Percentiles rank a stretch among this genome's conserved stretches.
Conservation (phyloP, 306 rosid genomes). For the Fragaria iinumae region DNA sequence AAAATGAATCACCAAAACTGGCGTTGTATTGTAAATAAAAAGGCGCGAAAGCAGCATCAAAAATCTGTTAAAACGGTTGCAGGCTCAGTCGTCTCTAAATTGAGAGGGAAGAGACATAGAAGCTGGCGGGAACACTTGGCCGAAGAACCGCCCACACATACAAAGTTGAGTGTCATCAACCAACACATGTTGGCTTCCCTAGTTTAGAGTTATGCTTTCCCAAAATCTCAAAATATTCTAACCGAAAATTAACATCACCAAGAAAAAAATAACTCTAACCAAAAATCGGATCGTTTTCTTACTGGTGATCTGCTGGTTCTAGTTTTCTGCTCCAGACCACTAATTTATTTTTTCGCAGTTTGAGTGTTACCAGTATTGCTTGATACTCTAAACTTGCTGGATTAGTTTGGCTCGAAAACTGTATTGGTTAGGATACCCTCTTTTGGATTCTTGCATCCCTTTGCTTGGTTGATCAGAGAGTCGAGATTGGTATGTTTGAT, state of each 20-base stretch:
- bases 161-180: neutral
- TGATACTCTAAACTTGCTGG: neutral
- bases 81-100: neutral
- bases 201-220: constrained; percentile 6
- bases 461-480: constrained; percentile 13
- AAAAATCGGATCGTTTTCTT: constrained; percentile 15
- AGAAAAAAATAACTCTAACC: constrained; percentile 15
- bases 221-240: constrained; percentile 19
- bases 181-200: constrained; percentile 7
- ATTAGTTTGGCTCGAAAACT: neutral
- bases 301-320: neutral
- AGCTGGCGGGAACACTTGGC: constrained; percentile 23
- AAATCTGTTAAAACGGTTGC: constrained; percentile 26
- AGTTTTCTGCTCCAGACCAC: constrained; percentile 4
- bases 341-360: neutral
- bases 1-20: neutral
- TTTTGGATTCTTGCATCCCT: neutral
- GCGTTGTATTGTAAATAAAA: neutral
- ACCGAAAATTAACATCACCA: neutral
- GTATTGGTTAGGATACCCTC: neutral
- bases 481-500: neutral
- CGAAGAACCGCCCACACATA: constrained; percentile 6
- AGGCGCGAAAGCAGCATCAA: constrained; percentile 7
- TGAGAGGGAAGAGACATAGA: constrained; percentile 11
- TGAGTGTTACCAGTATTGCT: neutral